phyloP scores from a whole-genome alignment of 805 yeast genomes.

The Ascoidea asiatica region DNA sequence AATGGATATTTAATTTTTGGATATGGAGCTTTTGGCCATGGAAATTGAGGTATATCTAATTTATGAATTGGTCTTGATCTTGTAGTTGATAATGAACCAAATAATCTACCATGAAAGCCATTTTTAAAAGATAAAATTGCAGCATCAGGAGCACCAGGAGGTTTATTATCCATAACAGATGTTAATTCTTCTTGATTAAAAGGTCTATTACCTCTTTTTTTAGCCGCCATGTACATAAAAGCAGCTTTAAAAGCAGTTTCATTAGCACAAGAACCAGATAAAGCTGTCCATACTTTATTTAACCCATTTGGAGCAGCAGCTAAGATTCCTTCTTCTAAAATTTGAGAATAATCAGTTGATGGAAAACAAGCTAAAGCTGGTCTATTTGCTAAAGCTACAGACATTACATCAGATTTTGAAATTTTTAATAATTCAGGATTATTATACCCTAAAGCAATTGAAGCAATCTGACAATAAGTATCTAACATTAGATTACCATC shows the following conservation, averaged over 20 bases:
- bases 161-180: constrained; percentile 64
- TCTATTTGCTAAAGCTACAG: constrained; percentile 63
- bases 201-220: constrained; percentile 48
- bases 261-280: constrained; percentile 81
- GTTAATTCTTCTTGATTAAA: constrained; percentile 58
- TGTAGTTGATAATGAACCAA: constrained; percentile 84
- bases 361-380: constrained; percentile 83
- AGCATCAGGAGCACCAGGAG: constrained; percentile 83
- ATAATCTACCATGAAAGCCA: constrained; percentile 91
- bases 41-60: constrained; percentile 81
- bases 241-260: constrained; percentile 86
- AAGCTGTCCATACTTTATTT: constrained; percentile 62
- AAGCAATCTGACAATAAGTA: constrained; percentile 73
- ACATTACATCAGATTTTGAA: constrained; percentile 58
- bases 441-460: constrained; percentile 77
- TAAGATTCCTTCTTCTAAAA: constrained; percentile 24
- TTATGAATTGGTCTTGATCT: constrained; percentile 94
- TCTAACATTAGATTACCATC: constrained; percentile 71
- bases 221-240: constrained; percentile 63
- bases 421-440: constrained; percentile 61
- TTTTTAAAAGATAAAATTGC: constrained; percentile 77
- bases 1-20: constrained; percentile 80
- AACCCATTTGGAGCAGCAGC: constrained; percentile 72
- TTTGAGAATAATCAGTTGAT: constrained; percentile 49
- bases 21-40: constrained; percentile 95